Evolutionary conservation across 768 basidiomycete species (phyloP).

Genomic region (Macrocybe gigantea): DNA sequence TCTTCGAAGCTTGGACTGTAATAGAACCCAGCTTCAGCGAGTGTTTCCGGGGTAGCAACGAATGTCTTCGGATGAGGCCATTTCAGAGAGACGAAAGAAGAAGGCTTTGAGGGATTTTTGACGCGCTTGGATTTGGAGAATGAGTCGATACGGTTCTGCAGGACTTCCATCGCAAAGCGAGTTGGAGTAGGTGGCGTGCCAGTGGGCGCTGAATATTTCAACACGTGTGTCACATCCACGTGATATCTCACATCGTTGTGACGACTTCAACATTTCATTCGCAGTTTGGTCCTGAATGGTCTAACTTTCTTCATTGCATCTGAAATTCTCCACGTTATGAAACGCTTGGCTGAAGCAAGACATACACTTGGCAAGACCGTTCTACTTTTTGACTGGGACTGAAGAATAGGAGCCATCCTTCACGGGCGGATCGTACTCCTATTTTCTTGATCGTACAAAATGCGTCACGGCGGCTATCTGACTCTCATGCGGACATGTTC

Average conservation of each 20-base stretch:
- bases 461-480: no score
- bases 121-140: slow-evolving; percentile 60
- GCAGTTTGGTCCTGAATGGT: no score
- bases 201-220: slow-evolving; percentile 7
- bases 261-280: slow-evolving; percentile 4
- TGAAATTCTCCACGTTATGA: background rate
- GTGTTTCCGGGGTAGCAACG: slow-evolving; percentile 62
- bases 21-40: slow-evolving; percentile 91
- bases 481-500: no score
- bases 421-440: no score
- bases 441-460: no score
- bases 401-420: no score
- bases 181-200: slow-evolving; percentile 7
- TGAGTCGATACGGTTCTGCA: slow-evolving; percentile 58
- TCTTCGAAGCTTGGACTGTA: slow-evolving; percentile 65
- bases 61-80: slow-evolving; percentile 75
- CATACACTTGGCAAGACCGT: no score
- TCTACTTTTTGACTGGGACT: no score
- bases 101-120: slow-evolving; percentile 47
- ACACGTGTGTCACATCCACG: slow-evolving; percentile 34
- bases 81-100: slow-evolving; percentile 43
- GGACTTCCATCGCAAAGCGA: slow-evolving; percentile 40
- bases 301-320: background rate
- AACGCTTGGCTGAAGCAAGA: no score
- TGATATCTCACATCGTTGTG: slow-evolving; percentile 7